Base-by-base conservation (phyloP, 192 early-diverging fungal species). In the Linnemannia elongata region DNA sequence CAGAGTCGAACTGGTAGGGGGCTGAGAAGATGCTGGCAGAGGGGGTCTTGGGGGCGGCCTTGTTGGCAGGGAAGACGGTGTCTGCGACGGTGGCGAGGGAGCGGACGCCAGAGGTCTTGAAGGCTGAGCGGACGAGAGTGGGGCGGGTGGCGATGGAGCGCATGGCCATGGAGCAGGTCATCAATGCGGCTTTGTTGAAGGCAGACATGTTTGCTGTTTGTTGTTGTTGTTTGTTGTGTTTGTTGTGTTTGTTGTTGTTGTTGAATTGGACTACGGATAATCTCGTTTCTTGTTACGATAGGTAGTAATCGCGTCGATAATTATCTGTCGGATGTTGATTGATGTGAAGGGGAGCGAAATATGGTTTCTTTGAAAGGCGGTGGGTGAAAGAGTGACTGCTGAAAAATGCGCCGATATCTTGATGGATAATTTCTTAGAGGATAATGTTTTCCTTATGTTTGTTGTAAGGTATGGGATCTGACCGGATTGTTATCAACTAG, bases 61-160 rank as follows among this genome's bases (percentile, higher is more conserved):
- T 77, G 41, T 88, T 71, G 33, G 84, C 74, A 27, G 93, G 85
- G 39, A 92, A 90, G 63, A 91, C 84, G 44, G 93, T 88, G 9
- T 93, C 92, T 20, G 90, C 90, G 17, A 93, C 92, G 4, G 92
- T 93, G 38, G 93, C 88, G 36, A 91, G 80, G 52, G 88, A 81
- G 45, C 89, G 89, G 12, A 74, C 74, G 22, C 69, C 75, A 33
- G 83, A 39, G 35, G 72, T 36, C 75, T 77, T 77, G 47, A 78
- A 68, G 22, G 60, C 75, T 10, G 76, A 27, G 60, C 82, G 76
- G 27, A 66, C 15, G 55, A 78, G 7, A 41, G 41, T 72, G 35
- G 82, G 82, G 54, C 79, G 84, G 4, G 57, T 27, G 33, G 71
- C 44, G 24, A 81, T 44, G 49, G 79, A 72, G 22, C 44, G 73